Evolutionary conservation across 441 rosid species (phyloP), one percentile per base, ranked within the genome.

Genomic region (Gossypium schwendimanii): DNA sequence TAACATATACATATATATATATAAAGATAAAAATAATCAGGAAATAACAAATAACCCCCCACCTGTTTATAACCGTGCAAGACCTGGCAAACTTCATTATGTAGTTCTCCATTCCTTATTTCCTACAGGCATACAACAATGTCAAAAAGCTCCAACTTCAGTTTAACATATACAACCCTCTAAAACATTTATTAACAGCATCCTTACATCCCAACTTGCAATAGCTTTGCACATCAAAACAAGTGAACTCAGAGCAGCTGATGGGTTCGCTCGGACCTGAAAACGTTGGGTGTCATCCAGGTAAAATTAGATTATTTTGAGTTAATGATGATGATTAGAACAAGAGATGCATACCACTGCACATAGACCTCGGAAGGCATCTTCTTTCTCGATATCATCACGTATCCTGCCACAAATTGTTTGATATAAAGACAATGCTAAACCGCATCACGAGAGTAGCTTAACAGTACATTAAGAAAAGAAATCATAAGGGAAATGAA

Each of bases 361-460:
- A 84, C 98, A 96, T 66, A 96, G 84, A 77, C 99, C 99, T 69
- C 89, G 84, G 78, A 96, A 96, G n/a, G 98, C 97, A 84, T 96
- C 99, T 80, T 93, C 99, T 82, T 96, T 93, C 82, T 91, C 98
- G 73, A 83, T 79, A 81, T 91, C 99, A 88, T 96, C 99, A 17
- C 90, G 93, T 78, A 93, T 91, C 87, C 99, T 96, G 85, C 67
- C 75, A 83, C 10, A 79, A 59, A 73, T 62, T 57, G 31, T 31
- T 23, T 44, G 59, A 59, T 57, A 52, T 5, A 54, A 45, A 39
- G 3, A 18, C 18, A 41, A 41, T n/a, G 67, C 75, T 60, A 18
- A 54, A 4, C 21, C 15, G 26, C 12, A 45, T 3, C 14, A 23
- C 26, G 50, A 33, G n/a, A 50, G 26, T 52, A 28, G 39, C 28